Percentiles rank a stretch among this genome's conserved stretches.
Evolutionary conservation across 345 rosid species (phyloP).

Genomic region (Citrus unshiu): DNA sequence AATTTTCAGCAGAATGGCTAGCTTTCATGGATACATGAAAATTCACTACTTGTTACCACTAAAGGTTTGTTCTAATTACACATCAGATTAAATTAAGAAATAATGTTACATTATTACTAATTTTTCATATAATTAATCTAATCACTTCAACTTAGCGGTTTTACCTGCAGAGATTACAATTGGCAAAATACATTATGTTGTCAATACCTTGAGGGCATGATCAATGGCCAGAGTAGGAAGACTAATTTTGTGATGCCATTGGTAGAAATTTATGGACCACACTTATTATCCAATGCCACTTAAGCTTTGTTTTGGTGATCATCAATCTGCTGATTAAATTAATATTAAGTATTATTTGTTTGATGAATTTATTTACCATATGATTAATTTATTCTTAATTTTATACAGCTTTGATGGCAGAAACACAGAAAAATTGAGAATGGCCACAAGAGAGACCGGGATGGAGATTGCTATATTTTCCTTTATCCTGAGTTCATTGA

Average conservation of each 20-base stretch:
- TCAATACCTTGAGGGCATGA: conserved; percentile 31
- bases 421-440: conserved; percentile 13
- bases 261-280: conserved; percentile 45
- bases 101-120: too few species aligned
- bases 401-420: too few species aligned
- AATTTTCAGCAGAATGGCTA: too few species aligned
- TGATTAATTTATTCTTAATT: too few species aligned
- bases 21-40: too few species aligned
- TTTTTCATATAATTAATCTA: too few species aligned
- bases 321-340: too few species aligned
- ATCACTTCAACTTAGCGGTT: conserved; percentile 28
- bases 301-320: conserved; percentile 26
- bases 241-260: conserved; percentile 45
- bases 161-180: conserved; percentile 34
- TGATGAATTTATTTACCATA: too few species aligned
- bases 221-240: conserved; percentile 38
- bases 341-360: too few species aligned
- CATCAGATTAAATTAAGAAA: too few species aligned
- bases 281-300: conserved; percentile 12
- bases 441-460: conserved; percentile 24
- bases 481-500: conserved; percentile 51
- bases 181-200: conserved; percentile 46
- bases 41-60: conserved; percentile 12
- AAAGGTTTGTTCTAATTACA: conserved; percentile 32
- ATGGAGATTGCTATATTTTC: conserved; percentile 25